A percentile compares a stretch with the other conserved stretches of the same genome.
These are phyloP conservation scores for Starmera amethionina DNA, from an alignment of 805 yeast species.

Conservation along the genomic window DNA sequence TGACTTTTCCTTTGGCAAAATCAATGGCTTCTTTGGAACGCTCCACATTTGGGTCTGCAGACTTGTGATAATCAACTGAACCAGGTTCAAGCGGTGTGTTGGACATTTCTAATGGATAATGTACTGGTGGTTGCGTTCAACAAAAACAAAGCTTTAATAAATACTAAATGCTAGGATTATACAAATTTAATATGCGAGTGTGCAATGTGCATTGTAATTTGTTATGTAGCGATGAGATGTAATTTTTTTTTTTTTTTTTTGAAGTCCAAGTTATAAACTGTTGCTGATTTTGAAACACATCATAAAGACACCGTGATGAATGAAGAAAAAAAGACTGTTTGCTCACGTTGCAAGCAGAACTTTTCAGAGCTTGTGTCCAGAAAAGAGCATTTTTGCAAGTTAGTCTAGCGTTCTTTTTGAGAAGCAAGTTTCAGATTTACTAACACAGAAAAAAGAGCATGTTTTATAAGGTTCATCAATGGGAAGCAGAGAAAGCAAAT, in stretches of 20 bases:
- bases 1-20: conserved; percentile 44
- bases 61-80: conserved; percentile 5
- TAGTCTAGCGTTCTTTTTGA: conserved; percentile 1
- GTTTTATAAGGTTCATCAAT: conserved; percentile 65
- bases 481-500: conserved; percentile 77
- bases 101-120: neutral
- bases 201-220: too few species aligned
- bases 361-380: conserved; percentile 39
- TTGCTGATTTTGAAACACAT: too few species aligned
- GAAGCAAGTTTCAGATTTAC: neutral
- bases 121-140: too few species aligned
- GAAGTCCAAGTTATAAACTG: too few species aligned
- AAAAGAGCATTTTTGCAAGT: conserved; percentile 54
- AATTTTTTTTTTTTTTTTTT: too few species aligned
- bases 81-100: neutral
- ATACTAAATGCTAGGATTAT: too few species aligned
- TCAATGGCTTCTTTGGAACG: conserved; percentile 35
- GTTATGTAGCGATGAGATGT: too few species aligned
- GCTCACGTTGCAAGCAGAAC: conserved; percentile 36
- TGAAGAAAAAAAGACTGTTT: neutral
- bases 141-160: too few species aligned
- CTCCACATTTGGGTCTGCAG: conserved; percentile 15
- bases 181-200: too few species aligned
- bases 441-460: conserved; percentile 18
- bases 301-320: too few species aligned